Conservation (phyloP, 768 basidiomycete species). For the Boletus rex-veris region DNA sequence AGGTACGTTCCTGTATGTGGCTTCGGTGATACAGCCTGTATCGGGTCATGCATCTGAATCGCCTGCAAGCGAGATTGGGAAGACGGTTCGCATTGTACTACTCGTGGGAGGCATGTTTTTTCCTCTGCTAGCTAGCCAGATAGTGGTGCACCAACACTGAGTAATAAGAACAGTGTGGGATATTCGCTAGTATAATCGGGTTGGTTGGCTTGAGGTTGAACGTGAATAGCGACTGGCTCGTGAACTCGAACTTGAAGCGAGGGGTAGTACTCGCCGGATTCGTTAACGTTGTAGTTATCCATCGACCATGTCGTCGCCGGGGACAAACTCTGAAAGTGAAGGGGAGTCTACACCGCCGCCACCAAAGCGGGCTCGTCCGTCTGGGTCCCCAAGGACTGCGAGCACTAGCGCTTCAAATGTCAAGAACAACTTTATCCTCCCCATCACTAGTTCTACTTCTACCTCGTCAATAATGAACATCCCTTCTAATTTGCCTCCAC, state of each 20-base stretch:
- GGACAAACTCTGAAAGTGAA: slow-evolving; percentile 30
- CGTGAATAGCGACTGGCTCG: neutral
- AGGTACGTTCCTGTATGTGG: slow-evolving; percentile 93
- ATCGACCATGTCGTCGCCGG: slow-evolving; percentile 26
- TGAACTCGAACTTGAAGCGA: slow-evolving; percentile 1
- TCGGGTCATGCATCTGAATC: slow-evolving; percentile 43
- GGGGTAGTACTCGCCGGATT: neutral
- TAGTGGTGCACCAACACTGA: slow-evolving; percentile 61
- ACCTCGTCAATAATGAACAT: slow-evolving; percentile 25
- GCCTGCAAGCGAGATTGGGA: slow-evolving; percentile 41
- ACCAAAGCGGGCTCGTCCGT: slow-evolving; percentile 37
- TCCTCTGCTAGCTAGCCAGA: slow-evolving; percentile 55
- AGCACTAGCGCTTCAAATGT: slow-evolving; percentile 22
- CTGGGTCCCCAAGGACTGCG: slow-evolving; percentile 26
- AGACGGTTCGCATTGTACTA: slow-evolving; percentile 45
- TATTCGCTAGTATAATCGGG: neutral
- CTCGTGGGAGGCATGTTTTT: slow-evolving; percentile 68
- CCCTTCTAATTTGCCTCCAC: slow-evolving; percentile 46
- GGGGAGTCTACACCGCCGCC: slow-evolving; percentile 28
- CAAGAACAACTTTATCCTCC: slow-evolving; percentile 13
- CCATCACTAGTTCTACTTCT: slow-evolving; percentile 8
- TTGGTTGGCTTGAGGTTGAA: neutral
- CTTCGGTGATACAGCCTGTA: slow-evolving; percentile 81
- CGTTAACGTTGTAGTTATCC: neutral
- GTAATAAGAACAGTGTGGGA: neutral